phyloP scores from a whole-genome alignment of 495 filamentous ascomycete species.

The Acidiella bohemica region DNA sequence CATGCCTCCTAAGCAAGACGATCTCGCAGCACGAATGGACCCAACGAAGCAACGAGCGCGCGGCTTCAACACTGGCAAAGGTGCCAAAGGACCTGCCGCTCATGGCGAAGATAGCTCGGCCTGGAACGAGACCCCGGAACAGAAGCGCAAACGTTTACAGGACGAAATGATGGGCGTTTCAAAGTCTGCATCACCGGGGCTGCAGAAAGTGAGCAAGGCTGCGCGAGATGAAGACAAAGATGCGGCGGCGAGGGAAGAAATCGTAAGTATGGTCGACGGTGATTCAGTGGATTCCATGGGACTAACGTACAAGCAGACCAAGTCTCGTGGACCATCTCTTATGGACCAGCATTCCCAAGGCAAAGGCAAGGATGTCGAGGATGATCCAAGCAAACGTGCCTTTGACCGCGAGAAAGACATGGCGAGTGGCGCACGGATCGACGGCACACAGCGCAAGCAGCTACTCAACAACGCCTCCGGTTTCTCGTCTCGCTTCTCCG shows the following conservation, averaged over 20 bases:
- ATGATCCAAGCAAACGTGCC: constrained; percentile 77
- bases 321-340: constrained; percentile 48
- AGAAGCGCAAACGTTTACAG: constrained; percentile 66
- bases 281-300: background rate
- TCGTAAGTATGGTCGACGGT: constrained; percentile 26
- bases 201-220: background rate
- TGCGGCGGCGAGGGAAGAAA: constrained; percentile 45
- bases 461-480: constrained; percentile 67
- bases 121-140: constrained; percentile 87
- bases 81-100: constrained; percentile 32
- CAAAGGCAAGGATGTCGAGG: constrained; percentile 41
- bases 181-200: constrained; percentile 24
- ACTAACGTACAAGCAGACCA: constrained; percentile 33
- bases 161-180: constrained; percentile 74
- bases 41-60: constrained; percentile 71
- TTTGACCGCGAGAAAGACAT: constrained; percentile 97
- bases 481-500: constrained; percentile 70
- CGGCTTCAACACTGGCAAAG: constrained; percentile 69
- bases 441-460: constrained; percentile 60
- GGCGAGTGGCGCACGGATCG: constrained; percentile 56
- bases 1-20: constrained; percentile 55
- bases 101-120: constrained; percentile 40
- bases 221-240: constrained; percentile 33
- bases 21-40: constrained; percentile 55
- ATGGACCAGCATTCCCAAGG: constrained; percentile 46